Base-by-base conservation (phyloP, 768 basidiomycete genomes). In the Fomitopsis serialis region DNA sequence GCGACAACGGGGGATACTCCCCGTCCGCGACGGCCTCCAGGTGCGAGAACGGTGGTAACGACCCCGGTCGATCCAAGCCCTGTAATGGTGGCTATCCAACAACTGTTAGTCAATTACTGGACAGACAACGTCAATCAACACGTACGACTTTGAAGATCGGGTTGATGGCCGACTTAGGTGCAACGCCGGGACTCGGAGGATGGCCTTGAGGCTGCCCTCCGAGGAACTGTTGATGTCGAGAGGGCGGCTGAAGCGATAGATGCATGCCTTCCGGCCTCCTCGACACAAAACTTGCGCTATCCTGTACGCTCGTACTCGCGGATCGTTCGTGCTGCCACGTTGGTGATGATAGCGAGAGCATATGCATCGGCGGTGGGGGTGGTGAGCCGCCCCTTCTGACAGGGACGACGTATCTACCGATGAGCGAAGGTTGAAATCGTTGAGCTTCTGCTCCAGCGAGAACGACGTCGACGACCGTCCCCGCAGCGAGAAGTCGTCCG, bases 141-240 rank as follows among this genome's bases (percentile, higher is more conserved):
- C 90, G 76, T 72, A 92, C 90, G 75, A 92, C 89, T 80, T 89
- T 86, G 77, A 92, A 92, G 66, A 92, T 91, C 25, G 90, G 88
- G 68, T 92, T 90, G 64, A 91, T 88, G 32, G 76, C 78, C 44
- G 84, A 80, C 64, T 84, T 85, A 35, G 87, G 76, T 15, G 79
- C 80, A 50, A 77, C 70, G 45, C 77, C 76, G 34, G 85, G 78
- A 59, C 80, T 82, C 48, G 85, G 78, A 17, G 85, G 81, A 61
- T 81, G 78, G 45, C 78, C 78, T 58, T 74, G 72, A 37, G 73
- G 61, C 54, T 76, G 75, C 34, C 76, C 76, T 62, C 78, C 73
- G 61, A 77, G 68, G 43, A 42, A 23, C 11, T 54, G 70, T 70
- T 56, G 75, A 70, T 61, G 64, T 48, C 54, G 59, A 27, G 61